These are phyloP conservation scores for Candida fluviatilis DNA, from an alignment of 805 yeast species.

Conservation along the genomic window DNA sequence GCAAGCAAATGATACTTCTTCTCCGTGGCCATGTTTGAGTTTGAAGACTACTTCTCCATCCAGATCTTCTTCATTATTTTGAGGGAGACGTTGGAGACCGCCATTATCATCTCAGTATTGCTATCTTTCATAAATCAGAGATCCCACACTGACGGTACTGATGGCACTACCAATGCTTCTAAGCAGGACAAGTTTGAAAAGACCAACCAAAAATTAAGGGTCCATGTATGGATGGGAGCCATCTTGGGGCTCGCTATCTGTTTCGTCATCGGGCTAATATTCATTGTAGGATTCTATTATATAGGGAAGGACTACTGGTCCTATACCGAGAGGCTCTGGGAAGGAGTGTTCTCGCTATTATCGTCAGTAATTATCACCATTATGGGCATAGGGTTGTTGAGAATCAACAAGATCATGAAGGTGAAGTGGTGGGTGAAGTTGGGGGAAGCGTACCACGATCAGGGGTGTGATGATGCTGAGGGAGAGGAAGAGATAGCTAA, in stretches of 20 bases:
- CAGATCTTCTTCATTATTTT: constrained; percentile 73
- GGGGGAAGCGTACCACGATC: constrained; percentile 35
- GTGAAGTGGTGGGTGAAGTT: constrained; percentile 65
- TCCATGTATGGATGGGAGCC: constrained; percentile 85
- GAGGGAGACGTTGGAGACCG: constrained; percentile 70
- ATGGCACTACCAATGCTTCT: neutral
- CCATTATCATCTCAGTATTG: constrained; percentile 69
- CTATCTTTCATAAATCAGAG: constrained; percentile 69
- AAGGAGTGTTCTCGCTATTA: constrained; percentile 73
- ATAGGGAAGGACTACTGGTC: constrained; percentile 87
- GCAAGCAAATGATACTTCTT: constrained; percentile 53
- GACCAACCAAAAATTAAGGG: constrained; percentile 30
- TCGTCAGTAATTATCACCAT: constrained; percentile 76
- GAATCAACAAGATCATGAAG: constrained; percentile 72
- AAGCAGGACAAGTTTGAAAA: constrained; percentile 5
- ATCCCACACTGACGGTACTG: constrained; percentile 7
- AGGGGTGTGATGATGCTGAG: constrained; percentile 8
- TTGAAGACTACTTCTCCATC: constrained; percentile 54
- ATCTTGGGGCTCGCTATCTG: constrained; percentile 66
- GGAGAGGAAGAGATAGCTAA: constrained; percentile 14
- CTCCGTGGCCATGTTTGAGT: constrained; percentile 14
- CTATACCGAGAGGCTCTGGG: constrained; percentile 84
- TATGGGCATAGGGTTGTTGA: constrained; percentile 81
- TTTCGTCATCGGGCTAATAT: constrained; percentile 64
- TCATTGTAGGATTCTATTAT: constrained; percentile 66